Evolutionary conservation across 352 stramenopile species (phyloP), one percentile per base, ranked within the genome.

Genomic region (Thraustochytrium sp.): DNA sequence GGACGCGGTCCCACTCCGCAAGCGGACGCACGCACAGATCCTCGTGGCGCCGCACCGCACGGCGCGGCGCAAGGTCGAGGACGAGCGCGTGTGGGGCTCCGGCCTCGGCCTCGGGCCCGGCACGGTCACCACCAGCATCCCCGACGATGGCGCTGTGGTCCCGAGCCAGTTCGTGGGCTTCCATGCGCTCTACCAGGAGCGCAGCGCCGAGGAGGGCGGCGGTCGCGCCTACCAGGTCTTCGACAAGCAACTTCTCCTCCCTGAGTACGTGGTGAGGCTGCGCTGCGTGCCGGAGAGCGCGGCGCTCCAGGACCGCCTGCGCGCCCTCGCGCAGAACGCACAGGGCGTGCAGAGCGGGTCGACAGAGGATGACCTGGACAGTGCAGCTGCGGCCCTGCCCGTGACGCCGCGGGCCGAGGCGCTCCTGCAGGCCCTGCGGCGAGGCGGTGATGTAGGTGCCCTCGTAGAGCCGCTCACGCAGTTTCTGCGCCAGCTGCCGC

Each of bases 241-340:
- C 64, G 92, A 96, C 87, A 90, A 90, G 37, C 87, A 88, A 0
- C 77, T 95, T 9, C 85, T 94, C 36, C 85, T 96, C 13, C 92
- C 92, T 0, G 92, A 95, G 84, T 96, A 94, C 68, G 85, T 96
- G 29, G 90, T 96, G 29, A 90, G 94, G 68, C 95, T 92, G 72
- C 85, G 94, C 40, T 95, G 93, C 63, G 51, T 85, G 26, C 82
- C 61, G 5, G 16, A 48, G 42, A 34, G 23, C 16, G 77, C 16
- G 23, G n/a, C 48, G 38, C 61, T 82, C 42, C 11, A 64, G 29
- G 44, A 54, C 4, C 8, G n/a, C 37, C 40, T 76, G n/a, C n/a
- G n/a, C n/a, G n/a, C n/a, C n/a, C n/a, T n/a, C n/a, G n/a, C n/a
- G n/a, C n/a, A n/a, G n/a, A n/a, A n/a, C n/a, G n/a, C n/a, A n/a